A percentile compares a stretch with the other conserved stretches of the same genome.
Evolutionary conservation across 331 rosid species (phyloP).

Genomic region (Acacia pycnantha): DNA sequence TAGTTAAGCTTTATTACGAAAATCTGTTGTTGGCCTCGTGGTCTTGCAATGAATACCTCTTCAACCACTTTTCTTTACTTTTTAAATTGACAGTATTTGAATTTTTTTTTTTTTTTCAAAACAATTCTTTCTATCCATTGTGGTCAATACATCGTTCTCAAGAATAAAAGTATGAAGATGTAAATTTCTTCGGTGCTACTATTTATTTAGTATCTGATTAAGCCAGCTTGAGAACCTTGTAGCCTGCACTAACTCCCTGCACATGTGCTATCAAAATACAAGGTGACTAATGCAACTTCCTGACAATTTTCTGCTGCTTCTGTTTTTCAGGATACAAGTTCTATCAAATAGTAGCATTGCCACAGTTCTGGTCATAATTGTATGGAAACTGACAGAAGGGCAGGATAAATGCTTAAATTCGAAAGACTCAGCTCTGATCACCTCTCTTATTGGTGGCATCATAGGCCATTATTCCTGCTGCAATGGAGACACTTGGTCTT

Average conservation of each 20-base stretch:
- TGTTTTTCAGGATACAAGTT: constrained; percentile 75
- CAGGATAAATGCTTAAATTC: constrained; percentile 73
- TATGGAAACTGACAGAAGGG: constrained; percentile 60
- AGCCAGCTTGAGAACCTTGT: not conserved
- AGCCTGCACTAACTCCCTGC: not conserved
- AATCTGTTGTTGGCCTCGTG: not conserved
- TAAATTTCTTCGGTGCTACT: not conserved
- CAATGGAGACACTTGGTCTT: constrained; percentile 98
- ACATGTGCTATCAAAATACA: not conserved
- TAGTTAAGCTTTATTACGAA: not conserved
- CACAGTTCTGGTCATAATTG: constrained; percentile 51
- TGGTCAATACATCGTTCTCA: not conserved
- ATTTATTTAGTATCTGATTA: not conserved
- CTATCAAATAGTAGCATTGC: constrained; percentile 77
- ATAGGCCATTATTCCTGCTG: constrained; percentile 91
- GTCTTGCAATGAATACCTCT: not conserved
- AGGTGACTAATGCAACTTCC: not conserved
- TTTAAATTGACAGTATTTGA: not conserved
- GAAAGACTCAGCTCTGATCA: constrained; percentile 58
- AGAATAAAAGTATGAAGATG: not conserved
- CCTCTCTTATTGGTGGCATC: constrained; percentile 82
- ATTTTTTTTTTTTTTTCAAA: not conserved
- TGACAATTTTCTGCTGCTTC: not conserved
- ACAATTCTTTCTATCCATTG: not conserved
- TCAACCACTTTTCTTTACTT: constrained; percentile 2